phyloP scores from a whole-genome alignment of 441 rosid species.

The Biscutella laevigata region DNA sequence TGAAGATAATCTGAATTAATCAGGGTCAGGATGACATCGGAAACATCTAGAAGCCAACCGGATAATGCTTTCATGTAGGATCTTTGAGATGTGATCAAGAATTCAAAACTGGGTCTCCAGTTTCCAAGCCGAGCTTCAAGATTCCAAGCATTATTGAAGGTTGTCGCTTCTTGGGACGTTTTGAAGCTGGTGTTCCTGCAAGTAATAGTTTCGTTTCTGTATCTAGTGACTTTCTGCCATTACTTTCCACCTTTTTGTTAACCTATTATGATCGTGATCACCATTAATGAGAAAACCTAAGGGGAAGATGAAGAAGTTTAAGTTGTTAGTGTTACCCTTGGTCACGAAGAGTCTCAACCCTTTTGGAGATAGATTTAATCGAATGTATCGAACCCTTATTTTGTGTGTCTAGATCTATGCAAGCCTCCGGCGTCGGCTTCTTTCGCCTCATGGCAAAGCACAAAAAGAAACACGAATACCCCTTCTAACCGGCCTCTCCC shows the following conservation, averaged over 20 bases:
- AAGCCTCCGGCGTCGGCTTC: slow-evolving; percentile 59
- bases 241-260: slow-evolving; percentile 73
- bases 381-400: slow-evolving; percentile 77
- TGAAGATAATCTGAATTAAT: slow-evolving; percentile 52
- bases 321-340: slow-evolving; percentile 30
- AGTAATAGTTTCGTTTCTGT: slow-evolving; percentile 72
- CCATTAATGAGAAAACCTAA: too few species aligned
- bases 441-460: slow-evolving; percentile 73
- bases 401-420: slow-evolving; percentile 74
- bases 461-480: too few species aligned
- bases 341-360: slow-evolving; percentile 80
- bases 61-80: slow-evolving; percentile 70
- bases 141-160: slow-evolving; percentile 47
- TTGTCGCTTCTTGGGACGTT: slow-evolving; percentile 43
- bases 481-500: too few species aligned
- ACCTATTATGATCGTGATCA: too few species aligned
- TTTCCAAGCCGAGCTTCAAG: slow-evolving; percentile 78
- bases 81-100: slow-evolving; percentile 62
- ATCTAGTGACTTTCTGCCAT: slow-evolving; percentile 87
- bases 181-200: slow-evolving; percentile 68
- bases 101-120: slow-evolving; percentile 20
- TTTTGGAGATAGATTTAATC: slow-evolving; percentile 67
- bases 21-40: slow-evolving; percentile 53
- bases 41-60: slow-evolving; percentile 88
- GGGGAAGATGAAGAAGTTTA: too few species aligned